Conservation (phyloP, 2,329 filamentous ascomycete species). For the Cladosporium oxysporum region DNA sequence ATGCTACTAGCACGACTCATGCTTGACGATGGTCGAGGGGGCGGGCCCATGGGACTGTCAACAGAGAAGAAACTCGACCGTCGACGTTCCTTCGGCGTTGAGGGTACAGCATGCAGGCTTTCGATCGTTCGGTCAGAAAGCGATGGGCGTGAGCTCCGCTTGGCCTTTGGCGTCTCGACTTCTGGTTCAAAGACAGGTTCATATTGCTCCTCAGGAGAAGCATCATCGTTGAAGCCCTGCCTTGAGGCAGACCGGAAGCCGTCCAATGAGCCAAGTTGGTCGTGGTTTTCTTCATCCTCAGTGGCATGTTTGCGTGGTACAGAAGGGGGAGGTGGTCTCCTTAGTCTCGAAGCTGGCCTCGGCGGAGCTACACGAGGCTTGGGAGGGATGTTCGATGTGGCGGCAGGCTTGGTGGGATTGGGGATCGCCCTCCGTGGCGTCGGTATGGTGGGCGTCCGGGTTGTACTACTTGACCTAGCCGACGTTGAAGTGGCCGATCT, state of each 20-base stretch:
- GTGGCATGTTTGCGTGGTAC: constrained; percentile 1
- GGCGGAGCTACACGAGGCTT: constrained; percentile 13
- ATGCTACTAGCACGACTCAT: constrained; percentile 51
- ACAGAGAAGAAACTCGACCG: constrained; percentile 72
- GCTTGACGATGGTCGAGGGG: constrained; percentile 65
- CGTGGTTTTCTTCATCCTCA: constrained; percentile 38
- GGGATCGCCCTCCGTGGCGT: constrained; percentile 21
- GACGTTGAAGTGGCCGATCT: constrained; percentile 19
- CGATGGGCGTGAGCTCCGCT: constrained; percentile 54
- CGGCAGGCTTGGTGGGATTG: constrained; percentile 20
- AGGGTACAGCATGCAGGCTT: constrained; percentile 74
- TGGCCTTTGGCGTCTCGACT: constrained; percentile 18
- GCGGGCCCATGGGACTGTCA: constrained; percentile 59
- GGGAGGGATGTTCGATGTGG: constrained; percentile 7
- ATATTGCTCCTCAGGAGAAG: constrained; percentile 8
- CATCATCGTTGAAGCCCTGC: constrained; percentile 33
- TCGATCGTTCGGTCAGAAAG: constrained; percentile 84
- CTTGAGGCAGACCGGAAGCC: constrained; percentile 46
- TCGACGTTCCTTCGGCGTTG: constrained; percentile 70
- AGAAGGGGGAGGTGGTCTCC: constrained; percentile 16
- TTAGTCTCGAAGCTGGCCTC: constrained; percentile 9
- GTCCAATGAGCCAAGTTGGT: constrained; percentile 45
- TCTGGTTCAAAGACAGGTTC: constrained; percentile 16
- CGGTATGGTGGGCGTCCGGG: constrained; percentile 12
- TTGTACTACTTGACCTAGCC: constrained; percentile 10